These are phyloP conservation scores for Fremontodendron californicum DNA, from an alignment of 345 rosid species.

Conservation along the genomic window DNA sequence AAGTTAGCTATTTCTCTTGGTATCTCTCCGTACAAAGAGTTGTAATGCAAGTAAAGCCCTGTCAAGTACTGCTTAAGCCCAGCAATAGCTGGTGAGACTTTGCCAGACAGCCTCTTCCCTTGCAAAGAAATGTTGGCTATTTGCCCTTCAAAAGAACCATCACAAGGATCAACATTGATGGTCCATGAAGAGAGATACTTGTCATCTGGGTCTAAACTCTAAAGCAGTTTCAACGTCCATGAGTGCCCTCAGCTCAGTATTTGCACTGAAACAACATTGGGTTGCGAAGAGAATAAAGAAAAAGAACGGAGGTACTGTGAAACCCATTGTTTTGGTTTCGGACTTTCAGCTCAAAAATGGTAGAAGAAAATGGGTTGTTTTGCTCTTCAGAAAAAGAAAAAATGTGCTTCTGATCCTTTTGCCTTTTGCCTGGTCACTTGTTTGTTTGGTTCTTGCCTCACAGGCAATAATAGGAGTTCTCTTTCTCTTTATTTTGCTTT, in stretches of 20 bases:
- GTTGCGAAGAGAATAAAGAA: constrained; percentile 24
- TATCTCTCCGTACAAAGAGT: constrained; percentile 64
- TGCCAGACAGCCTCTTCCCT: constrained; percentile 74
- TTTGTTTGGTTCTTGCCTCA: too few species aligned
- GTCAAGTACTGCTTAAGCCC: constrained; percentile 71
- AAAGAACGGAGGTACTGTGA: constrained; percentile 27
- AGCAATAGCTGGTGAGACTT: constrained; percentile 59
- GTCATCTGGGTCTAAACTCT: constrained; percentile 71
- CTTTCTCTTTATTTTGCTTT: neutral
- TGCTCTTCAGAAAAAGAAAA: neutral
- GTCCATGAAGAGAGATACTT: constrained; percentile 65
- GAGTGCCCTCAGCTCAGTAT: constrained; percentile 45
- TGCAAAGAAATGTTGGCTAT: constrained; percentile 85
- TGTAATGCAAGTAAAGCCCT: constrained; percentile 83
- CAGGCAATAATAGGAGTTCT: too few species aligned
- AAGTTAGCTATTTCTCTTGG: constrained; percentile 65
- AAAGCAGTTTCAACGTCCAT: constrained; percentile 59
- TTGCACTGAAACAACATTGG: constrained; percentile 26
- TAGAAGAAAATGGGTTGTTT: neutral
- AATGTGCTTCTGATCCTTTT: too few species aligned
- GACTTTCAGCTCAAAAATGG: constrained; percentile 20
- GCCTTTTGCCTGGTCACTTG: neutral
- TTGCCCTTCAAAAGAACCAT: constrained; percentile 55
- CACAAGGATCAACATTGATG: constrained; percentile 51
- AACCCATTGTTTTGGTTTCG: constrained; percentile 29